Evolutionary conservation across 2,329 filamentous ascomycete species (phyloP).

Genomic region (Aspergillus niger): DNA sequence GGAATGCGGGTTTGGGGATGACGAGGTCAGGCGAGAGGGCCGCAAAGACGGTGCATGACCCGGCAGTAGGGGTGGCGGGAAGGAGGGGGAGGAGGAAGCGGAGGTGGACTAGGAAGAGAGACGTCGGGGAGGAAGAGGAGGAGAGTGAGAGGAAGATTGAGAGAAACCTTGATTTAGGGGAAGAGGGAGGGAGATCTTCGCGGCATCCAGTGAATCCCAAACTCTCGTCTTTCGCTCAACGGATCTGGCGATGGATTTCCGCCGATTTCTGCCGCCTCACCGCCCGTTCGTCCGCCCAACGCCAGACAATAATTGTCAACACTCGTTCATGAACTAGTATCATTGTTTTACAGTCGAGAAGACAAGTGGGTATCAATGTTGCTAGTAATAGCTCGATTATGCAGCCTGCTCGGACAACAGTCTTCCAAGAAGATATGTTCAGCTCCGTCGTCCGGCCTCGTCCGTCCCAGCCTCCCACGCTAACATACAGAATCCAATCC

Average conservation of each 20-base stretch:
- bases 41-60: slow-evolving; percentile 19
- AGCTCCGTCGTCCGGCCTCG: slow-evolving; percentile 21
- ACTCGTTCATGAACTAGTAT: too few species aligned
- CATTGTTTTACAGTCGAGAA: neutral
- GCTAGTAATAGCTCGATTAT: slow-evolving; percentile 25
- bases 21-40: slow-evolving; percentile 21
- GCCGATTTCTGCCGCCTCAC: slow-evolving; percentile 1
- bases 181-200: neutral
- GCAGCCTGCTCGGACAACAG: slow-evolving; percentile 17
- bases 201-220: neutral
- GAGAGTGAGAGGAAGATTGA: neutral
- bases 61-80: neutral
- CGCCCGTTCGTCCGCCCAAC: slow-evolving; percentile 4
- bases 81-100: neutral
- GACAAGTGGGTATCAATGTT: slow-evolving; percentile 15
- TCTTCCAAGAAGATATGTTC: slow-evolving; percentile 21
- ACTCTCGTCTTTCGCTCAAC: neutral
- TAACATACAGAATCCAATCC: slow-evolving; percentile 40
- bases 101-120: neutral
- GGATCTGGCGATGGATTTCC: neutral
- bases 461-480: slow-evolving; percentile 29
- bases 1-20: slow-evolving; percentile 9
- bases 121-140: neutral
- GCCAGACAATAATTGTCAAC: too few species aligned
- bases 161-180: neutral